Percentiles rank a stretch among this genome's conserved stretches.
Evolutionary conservation across 148 eudicot species (phyloP).

Genomic region (Rhododendron ferrugineum): DNA sequence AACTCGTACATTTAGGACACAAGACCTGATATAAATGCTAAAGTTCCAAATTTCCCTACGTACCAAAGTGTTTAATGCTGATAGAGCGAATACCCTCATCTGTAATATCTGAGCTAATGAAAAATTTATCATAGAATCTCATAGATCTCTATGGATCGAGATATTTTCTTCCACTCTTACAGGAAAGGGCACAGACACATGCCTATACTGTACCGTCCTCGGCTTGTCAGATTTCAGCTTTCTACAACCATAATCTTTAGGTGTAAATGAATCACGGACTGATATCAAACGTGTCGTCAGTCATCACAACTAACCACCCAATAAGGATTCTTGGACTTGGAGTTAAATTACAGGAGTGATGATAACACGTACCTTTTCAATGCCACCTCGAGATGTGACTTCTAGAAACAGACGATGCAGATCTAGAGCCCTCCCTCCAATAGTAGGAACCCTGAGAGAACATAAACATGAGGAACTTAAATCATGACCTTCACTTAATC

Average conservation of each 20-base stretch:
- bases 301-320: background rate
- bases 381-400: slow-evolving; percentile 88
- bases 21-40: background rate
- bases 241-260: background rate
- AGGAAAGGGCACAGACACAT: background rate
- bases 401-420: slow-evolving; percentile 64
- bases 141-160: background rate
- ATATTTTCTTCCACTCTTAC: background rate
- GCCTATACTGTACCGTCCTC: too few relatives aligned
- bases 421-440: slow-evolving; percentile 59
- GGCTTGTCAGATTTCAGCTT: too few relatives aligned
- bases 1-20: background rate
- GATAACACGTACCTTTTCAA: slow-evolving; percentile 56
- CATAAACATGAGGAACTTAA: background rate
- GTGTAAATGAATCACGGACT: background rate
- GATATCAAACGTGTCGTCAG: background rate
- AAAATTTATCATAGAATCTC: background rate
- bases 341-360: background rate
- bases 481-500: background rate
- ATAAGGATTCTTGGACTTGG: slow-evolving; percentile 4
- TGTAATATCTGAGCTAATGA: background rate
- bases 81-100: background rate
- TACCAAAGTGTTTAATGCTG: background rate
- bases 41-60: background rate
- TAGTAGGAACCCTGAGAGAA: slow-evolving; percentile 46